A percentile compares a stretch with the other conserved stretches of the same genome.
These are phyloP conservation scores for Talaromyces nanjingensis DNA, from an alignment of 495 filamentous ascomycete species.

Conservation along the genomic window DNA sequence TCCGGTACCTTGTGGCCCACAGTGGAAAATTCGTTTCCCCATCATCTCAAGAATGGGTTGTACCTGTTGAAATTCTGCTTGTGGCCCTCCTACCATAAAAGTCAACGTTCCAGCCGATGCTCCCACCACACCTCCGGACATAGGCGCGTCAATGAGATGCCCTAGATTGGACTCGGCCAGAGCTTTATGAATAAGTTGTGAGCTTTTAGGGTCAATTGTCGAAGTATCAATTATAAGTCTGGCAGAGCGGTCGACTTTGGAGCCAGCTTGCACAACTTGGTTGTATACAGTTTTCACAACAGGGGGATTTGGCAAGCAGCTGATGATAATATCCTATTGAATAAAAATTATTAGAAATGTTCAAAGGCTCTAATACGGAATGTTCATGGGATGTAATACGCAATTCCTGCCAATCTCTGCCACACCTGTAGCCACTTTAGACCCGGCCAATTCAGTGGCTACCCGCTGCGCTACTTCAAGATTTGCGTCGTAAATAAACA, in stretches of 20 bases:
- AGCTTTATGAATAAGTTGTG: slow-evolving; percentile 54
- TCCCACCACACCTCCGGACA: slow-evolving; percentile 77
- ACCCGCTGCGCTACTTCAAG: slow-evolving; percentile 50
- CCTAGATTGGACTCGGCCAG: slow-evolving; percentile 48
- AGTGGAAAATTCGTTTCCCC: slow-evolving; percentile 74
- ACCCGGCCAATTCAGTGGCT: slow-evolving; percentile 46
- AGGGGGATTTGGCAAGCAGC: slow-evolving; percentile 70
- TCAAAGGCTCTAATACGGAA: slow-evolving; percentile 43
- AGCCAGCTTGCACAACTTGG: slow-evolving; percentile 46
- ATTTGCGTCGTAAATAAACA: slow-evolving; percentile 73
- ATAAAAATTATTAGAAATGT: background rate
- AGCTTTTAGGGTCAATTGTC: slow-evolving; percentile 80
- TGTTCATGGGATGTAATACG: slow-evolving; percentile 54
- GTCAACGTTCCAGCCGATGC: slow-evolving; percentile 67
- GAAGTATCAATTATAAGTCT: slow-evolving; percentile 75
- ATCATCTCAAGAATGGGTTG: slow-evolving; percentile 63
- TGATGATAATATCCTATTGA: slow-evolving; percentile 63
- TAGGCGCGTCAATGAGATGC: slow-evolving; percentile 70
- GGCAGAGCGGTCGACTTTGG: slow-evolving; percentile 27
- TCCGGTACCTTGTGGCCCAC: slow-evolving; percentile 71
- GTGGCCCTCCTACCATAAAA: slow-evolving; percentile 76
- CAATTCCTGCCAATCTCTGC: slow-evolving; percentile 51
- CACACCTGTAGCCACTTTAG: slow-evolving; percentile 35
- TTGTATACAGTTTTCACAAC: slow-evolving; percentile 70
- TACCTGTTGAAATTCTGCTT: slow-evolving; percentile 48